Evolutionary conservation across 331 rosid species (phyloP).

Genomic region (Malus hybrid): DNA sequence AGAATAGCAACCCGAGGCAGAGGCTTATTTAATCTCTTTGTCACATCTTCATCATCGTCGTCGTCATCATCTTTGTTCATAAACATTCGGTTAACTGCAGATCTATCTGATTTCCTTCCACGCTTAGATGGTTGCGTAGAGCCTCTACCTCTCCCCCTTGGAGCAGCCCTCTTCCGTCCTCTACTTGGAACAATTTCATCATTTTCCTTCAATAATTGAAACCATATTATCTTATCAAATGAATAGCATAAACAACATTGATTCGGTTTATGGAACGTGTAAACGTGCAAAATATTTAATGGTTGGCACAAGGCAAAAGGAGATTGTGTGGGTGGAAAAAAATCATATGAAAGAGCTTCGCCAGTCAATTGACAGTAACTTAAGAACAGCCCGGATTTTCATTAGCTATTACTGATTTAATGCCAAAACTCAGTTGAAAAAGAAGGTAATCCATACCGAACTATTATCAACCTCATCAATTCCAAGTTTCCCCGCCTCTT

Average conservation of each 20-base stretch:
- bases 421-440: not conserved
- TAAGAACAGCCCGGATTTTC: not conserved
- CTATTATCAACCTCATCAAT: constrained; percentile 58
- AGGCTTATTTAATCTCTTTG: constrained; percentile 54
- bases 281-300: not conserved
- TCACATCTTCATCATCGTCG: constrained; percentile 28
- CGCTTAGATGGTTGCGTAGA: constrained; percentile 67
- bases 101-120: constrained; percentile 58
- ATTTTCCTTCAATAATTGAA: constrained; percentile 43
- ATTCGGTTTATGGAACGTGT: not conserved
- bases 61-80: constrained; percentile 58
- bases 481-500: constrained; percentile 37
- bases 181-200: constrained; percentile 41
- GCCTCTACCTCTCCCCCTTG: constrained; percentile 88
- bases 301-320: not conserved
- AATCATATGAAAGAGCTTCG: not conserved
- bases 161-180: constrained; percentile 74
- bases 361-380: not conserved
- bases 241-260: constrained; percentile 11
- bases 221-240: not conserved
- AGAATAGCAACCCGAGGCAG: constrained; percentile 66
- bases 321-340: not conserved
- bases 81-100: constrained; percentile 55
- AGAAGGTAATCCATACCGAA: constrained; percentile 54
- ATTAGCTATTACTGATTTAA: not conserved